Percentiles rank a stretch among this genome's conserved stretches.
Conservation (phyloP, 495 filamentous ascomycete genomes). For the Annulohypoxylon maeteangense region DNA sequence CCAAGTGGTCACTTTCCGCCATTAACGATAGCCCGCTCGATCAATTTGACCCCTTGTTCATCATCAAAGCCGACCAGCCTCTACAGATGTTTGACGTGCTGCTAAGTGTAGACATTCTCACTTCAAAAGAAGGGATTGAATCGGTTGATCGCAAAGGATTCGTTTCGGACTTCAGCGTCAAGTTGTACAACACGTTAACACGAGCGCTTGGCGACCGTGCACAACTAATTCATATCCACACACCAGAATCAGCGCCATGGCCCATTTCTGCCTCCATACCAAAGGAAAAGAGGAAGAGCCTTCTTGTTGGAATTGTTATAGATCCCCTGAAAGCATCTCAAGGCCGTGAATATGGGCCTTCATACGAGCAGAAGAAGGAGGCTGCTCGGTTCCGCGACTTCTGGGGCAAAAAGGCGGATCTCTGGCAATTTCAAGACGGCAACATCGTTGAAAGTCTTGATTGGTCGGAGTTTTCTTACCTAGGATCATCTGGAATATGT, state of each 20-base stretch:
- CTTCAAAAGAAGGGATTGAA: slow-evolving; percentile 38
- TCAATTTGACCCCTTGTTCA: slow-evolving; percentile 85
- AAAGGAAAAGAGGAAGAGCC: slow-evolving; percentile 31
- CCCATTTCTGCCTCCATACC: slow-evolving; percentile 45
- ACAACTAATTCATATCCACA: slow-evolving; percentile 68
- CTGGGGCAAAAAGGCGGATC: slow-evolving; percentile 79
- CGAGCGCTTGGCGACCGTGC: slow-evolving; percentile 80
- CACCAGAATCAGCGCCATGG: slow-evolving; percentile 56
- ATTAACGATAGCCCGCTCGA: slow-evolving; percentile 79
- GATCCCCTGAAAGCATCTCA: slow-evolving; percentile 75
- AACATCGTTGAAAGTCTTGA: slow-evolving; percentile 81
- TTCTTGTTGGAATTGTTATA: slow-evolving; percentile 76
- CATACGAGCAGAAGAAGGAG: slow-evolving; percentile 78
- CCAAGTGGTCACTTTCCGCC: slow-evolving; percentile 72
- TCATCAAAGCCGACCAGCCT: slow-evolving; percentile 74
- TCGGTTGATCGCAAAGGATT: slow-evolving; percentile 47
- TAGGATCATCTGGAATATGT: slow-evolving; percentile 66
- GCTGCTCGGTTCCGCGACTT: slow-evolving; percentile 75
- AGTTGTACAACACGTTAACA: slow-evolving; percentile 70
- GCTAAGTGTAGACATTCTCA: slow-evolving; percentile 47
- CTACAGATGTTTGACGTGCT: slow-evolving; percentile 77
- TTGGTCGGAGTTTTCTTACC: slow-evolving; percentile 73
- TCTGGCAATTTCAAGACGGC: slow-evolving; percentile 79
- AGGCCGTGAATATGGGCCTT: slow-evolving; percentile 84
- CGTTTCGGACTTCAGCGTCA: slow-evolving; percentile 52